Percentiles rank a stretch among this genome's conserved stretches.
These are phyloP conservation scores for Kitagawia praeruptora DNA, from an alignment of 129 eudicot species.

Conservation along the genomic window DNA sequence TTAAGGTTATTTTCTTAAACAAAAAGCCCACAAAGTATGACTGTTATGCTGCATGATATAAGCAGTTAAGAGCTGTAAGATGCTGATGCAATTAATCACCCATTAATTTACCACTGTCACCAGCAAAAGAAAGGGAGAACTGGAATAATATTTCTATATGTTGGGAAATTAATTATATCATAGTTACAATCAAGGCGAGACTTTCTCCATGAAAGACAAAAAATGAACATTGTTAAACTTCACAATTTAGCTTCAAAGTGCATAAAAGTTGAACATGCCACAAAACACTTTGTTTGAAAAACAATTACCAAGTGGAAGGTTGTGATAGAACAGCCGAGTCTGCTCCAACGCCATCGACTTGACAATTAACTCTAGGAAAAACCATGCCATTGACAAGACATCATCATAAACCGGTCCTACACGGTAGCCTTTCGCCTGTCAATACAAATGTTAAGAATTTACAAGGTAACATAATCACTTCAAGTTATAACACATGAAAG, in stretches of 20 bases:
- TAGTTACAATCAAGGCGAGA: not conserved
- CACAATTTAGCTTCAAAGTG: not conserved
- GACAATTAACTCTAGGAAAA: constrained; percentile 90
- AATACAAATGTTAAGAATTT: constrained; percentile 8
- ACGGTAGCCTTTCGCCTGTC: constrained; percentile 95
- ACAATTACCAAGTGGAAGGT: constrained; percentile 72
- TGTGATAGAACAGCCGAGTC: constrained; percentile 72
- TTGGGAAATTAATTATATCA: not conserved
- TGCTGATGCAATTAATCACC: not conserved
- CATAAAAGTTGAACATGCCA: not conserved
- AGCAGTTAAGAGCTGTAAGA: not conserved
- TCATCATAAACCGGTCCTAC: constrained; percentile 99
- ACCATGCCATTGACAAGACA: constrained; percentile 99
- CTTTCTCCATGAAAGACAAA: not conserved
- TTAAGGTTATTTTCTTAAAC: not conserved
- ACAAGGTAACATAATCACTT: not conserved
- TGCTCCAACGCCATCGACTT: constrained; percentile 99
- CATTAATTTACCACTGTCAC: not conserved
- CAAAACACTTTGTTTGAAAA: constrained; percentile 4
- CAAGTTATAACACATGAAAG: not conserved
- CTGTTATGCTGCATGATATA: not conserved
- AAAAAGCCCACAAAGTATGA: not conserved
- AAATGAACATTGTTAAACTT: not conserved
- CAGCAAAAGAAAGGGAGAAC: not conserved
- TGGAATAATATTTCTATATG: not conserved